These are phyloP conservation scores for Hawksworthiomyces lignivorus DNA, from an alignment of 2,329 filamentous ascomycete genomes.

Conservation along the genomic window DNA sequence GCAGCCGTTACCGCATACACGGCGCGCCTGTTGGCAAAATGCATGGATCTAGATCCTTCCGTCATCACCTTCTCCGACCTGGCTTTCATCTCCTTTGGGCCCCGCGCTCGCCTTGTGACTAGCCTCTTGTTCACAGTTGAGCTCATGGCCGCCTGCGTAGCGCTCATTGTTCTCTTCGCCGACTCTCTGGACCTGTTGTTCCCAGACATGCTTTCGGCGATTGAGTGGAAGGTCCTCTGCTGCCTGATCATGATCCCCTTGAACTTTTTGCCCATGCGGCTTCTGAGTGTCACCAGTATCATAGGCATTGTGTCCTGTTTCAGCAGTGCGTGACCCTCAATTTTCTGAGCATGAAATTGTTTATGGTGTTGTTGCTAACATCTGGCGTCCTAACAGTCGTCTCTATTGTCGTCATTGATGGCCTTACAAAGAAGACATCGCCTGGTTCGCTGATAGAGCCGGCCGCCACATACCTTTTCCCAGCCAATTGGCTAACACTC, in stretches of 20 bases:
- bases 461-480: constrained; percentile 72
- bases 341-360: background rate
- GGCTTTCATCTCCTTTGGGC: constrained; percentile 83
- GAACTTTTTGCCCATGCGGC: constrained; percentile 73
- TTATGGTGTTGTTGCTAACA: constrained; percentile 1
- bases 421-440: constrained; percentile 68
- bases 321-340: constrained; percentile 60
- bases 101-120: constrained; percentile 69
- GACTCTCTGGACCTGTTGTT: constrained; percentile 78
- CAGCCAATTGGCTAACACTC: constrained; percentile 76
- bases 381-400: constrained; percentile 51
- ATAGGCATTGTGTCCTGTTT: constrained; percentile 88
- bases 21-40: constrained; percentile 75
- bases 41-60: constrained; percentile 75
- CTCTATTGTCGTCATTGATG: constrained; percentile 75
- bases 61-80: constrained; percentile 93
- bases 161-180: constrained; percentile 84
- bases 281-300: constrained; percentile 84
- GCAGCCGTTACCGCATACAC: constrained; percentile 78
- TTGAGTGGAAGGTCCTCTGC: constrained; percentile 80
- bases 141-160: constrained; percentile 80
- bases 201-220: constrained; percentile 55
- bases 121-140: constrained; percentile 85
- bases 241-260: constrained; percentile 71
- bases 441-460: constrained; percentile 82